These are phyloP conservation scores for Coniochaeta sp. DNA, from an alignment of 2,329 filamentous ascomycete genomes.

Conservation along the genomic window DNA sequence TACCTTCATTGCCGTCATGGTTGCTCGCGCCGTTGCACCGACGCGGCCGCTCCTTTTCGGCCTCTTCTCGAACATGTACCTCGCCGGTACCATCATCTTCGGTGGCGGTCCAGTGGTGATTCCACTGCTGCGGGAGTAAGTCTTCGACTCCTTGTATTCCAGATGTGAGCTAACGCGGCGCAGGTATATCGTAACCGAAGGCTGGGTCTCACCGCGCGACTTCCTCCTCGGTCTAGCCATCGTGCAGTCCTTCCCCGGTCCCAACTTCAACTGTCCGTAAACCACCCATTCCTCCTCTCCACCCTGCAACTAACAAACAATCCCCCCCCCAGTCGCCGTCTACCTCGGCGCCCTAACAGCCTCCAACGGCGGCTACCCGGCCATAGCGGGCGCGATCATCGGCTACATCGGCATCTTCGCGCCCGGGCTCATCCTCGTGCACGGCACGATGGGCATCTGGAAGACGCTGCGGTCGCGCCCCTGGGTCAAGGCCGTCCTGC, in stretches of 20 bases:
- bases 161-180: neutral
- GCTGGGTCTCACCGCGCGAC: slow-evolving; percentile 64
- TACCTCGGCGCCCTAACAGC: slow-evolving; percentile 47
- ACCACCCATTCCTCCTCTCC: neutral
- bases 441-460: slow-evolving; percentile 51
- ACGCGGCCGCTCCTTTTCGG: slow-evolving; percentile 41
- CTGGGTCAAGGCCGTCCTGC: slow-evolving; percentile 40
- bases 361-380: slow-evolving; percentile 25
- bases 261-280: slow-evolving; percentile 23
- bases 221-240: slow-evolving; percentile 68
- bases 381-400: slow-evolving; percentile 40
- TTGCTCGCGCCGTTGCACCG: slow-evolving; percentile 34
- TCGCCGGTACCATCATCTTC: slow-evolving; percentile 64
- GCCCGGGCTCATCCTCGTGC: slow-evolving; percentile 40
- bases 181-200: slow-evolving; percentile 53
- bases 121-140: slow-evolving; percentile 46
- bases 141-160: neutral
- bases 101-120: slow-evolving; percentile 61
- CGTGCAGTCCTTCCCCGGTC: slow-evolving; percentile 58
- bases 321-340: slow-evolving; percentile 39
- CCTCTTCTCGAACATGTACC: slow-evolving; percentile 66
- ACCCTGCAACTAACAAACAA: neutral
- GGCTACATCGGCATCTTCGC: slow-evolving; percentile 46
- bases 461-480: slow-evolving; percentile 34
- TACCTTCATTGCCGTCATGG: slow-evolving; percentile 51